Conservation (phyloP, 2,329 filamentous ascomycete genomes). For the Diaporthe amygdali region DNA sequence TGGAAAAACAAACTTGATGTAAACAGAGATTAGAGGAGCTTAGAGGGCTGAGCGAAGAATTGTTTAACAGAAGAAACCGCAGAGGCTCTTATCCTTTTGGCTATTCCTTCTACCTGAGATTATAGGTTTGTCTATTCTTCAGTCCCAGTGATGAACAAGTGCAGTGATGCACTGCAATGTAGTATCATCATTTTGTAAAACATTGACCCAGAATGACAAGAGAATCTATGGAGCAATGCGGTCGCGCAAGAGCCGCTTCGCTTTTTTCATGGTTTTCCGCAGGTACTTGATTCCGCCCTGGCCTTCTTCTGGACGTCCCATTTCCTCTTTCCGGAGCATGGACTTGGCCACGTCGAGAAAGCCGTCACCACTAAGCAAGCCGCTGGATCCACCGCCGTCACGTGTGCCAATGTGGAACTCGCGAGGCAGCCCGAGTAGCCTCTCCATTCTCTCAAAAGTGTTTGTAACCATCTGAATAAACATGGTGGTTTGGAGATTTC, state of each 20-base stretch:
- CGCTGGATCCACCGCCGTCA: background rate
- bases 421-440: conserved; percentile 16
- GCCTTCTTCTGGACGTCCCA: background rate
- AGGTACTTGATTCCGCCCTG: background rate
- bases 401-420: conserved; percentile 17
- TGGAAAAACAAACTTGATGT: too few species aligned
- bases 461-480: conserved; percentile 22
- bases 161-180: too few species aligned
- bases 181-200: too few species aligned
- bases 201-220: too few species aligned
- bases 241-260: background rate
- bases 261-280: background rate
- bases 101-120: too few species aligned
- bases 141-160: too few species aligned
- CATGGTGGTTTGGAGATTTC: conserved; percentile 21
- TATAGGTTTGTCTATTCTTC: too few species aligned
- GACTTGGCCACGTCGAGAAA: conserved; percentile 4
- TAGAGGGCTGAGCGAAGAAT: too few species aligned
- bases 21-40: too few species aligned
- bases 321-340: background rate
- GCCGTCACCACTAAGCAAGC: background rate
- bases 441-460: conserved; percentile 20
- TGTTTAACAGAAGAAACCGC: too few species aligned
- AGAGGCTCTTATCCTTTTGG: too few species aligned
- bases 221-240: background rate